phyloP scores from a whole-genome alignment of 768 basidiomycete genomes.

The Naematelia encephala region DNA sequence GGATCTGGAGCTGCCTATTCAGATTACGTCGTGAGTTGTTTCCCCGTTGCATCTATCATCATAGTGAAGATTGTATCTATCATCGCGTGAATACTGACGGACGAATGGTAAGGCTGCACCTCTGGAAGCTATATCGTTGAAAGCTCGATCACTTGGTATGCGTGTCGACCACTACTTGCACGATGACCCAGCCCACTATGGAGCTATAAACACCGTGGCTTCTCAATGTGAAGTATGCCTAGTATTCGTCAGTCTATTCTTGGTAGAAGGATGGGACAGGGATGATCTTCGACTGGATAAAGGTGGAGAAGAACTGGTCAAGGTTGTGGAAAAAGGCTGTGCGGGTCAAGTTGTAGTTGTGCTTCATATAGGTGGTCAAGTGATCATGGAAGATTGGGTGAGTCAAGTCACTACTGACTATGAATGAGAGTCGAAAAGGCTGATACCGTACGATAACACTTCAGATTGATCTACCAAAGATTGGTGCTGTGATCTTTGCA shows the following conservation, averaged over 20 bases:
- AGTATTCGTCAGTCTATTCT: slow-evolving; percentile 47
- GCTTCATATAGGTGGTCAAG: slow-evolving; percentile 38
- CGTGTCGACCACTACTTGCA: slow-evolving; percentile 42
- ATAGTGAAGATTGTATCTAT: too few species aligned
- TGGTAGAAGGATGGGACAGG: slow-evolving; percentile 47
- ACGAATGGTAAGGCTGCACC: slow-evolving; percentile 29
- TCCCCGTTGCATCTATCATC: too few species aligned
- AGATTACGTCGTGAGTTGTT: slow-evolving; percentile 38
- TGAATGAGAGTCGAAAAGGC: too few species aligned
- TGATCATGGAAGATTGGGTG: slow-evolving; percentile 44
- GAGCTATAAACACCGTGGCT: slow-evolving; percentile 32
- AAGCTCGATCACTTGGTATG: slow-evolving; percentile 28
- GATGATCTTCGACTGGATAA: slow-evolving; percentile 36
- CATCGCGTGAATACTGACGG: not conserved
- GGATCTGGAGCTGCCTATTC: slow-evolving; percentile 46
- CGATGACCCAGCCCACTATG: slow-evolving; percentile 34
- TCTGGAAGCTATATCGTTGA: slow-evolving; percentile 41
- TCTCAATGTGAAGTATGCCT: slow-evolving; percentile 44
- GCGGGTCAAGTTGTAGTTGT: slow-evolving; percentile 41
- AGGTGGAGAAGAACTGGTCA: slow-evolving; percentile 38
- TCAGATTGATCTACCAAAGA: slow-evolving; percentile 48
- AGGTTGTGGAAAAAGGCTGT: slow-evolving; percentile 33
- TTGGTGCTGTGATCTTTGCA: slow-evolving; percentile 46
- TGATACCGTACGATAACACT: too few species aligned
- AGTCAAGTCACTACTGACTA: slow-evolving; percentile 4